Conservation (phyloP, 2,329 filamentous ascomycete species). For the Pseudopithomyces maydicus region DNA sequence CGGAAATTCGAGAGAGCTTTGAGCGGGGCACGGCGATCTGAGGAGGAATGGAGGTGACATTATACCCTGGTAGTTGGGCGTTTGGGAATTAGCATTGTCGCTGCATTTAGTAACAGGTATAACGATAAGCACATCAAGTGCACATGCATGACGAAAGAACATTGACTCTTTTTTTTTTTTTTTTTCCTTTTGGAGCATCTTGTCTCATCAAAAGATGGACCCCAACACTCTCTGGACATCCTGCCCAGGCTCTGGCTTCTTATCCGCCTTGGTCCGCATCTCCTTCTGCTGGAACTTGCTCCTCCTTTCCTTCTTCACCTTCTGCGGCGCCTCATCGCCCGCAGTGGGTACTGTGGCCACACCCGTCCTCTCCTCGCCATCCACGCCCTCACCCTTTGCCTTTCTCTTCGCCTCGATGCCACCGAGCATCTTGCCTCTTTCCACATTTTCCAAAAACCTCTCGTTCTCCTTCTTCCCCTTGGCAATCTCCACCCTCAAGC, state of each 20-base stretch:
- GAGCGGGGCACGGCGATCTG: constrained; percentile 96
- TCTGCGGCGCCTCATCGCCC: constrained; percentile 44
- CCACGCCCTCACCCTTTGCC: constrained; percentile 52
- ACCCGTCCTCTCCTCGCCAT: constrained; percentile 18
- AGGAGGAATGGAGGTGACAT: constrained; percentile 7
- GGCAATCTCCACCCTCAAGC: constrained; percentile 78
- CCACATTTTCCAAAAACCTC: constrained; percentile 78
- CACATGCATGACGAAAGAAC: constrained; percentile 1
- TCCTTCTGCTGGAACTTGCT: constrained; percentile 71
- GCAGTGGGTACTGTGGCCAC: constrained; percentile 41
- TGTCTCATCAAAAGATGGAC: constrained; percentile 38
- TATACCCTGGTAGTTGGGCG: constrained; percentile 31
- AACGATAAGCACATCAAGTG: neutral
- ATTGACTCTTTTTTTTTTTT: no score
- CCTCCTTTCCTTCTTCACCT: constrained; percentile 35
- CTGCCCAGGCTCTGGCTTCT: constrained; percentile 37
- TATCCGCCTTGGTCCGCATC: constrained; percentile 49
- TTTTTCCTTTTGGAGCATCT: neutral
- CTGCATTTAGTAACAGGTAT: neutral
- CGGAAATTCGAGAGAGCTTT: constrained; percentile 95
- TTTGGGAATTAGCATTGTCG: constrained; percentile 1
- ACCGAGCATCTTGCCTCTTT: constrained; percentile 76
- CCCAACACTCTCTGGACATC: constrained; percentile 42
- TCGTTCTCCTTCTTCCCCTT: constrained; percentile 80
- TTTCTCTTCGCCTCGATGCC: constrained; percentile 62